Base-by-base conservation (phyloP, 2,329 filamentous ascomycete genomes). In the Phialophora expanda region DNA sequence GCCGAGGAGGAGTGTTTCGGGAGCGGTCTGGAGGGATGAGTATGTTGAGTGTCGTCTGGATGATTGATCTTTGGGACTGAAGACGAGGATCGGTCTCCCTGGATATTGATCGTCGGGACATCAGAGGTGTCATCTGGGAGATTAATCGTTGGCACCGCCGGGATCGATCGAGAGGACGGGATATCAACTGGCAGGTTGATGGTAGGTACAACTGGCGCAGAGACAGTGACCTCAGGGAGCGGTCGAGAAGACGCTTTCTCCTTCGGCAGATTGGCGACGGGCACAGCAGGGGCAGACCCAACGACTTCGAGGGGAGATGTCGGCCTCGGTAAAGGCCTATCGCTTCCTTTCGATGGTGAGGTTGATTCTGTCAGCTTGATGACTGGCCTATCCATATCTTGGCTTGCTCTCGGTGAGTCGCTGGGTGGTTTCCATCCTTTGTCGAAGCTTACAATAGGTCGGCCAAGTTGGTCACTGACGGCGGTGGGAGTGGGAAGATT, bases 371-470 rank as follows among this genome's bases (percentile, higher is more conserved):
- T 72, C 66, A 65, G 59, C 22, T 61, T 72, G 66, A 61, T 65
- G 48, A 64, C 71, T 3, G 70, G 66, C 61, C 65, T 71, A 22
- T 70, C 72, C 1, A 66, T 44, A 41, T 71, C 68, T 17, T 8
- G 74, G 68, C 65, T 77, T 73, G 28, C 73, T 69, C 78, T 81
- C 80, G 85, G 70, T 7, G 71, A 71, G 20, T 71, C 67, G 34
- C 56, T 67, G 4, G 63, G 55, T 14, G 66, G 82, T 79, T 89
- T 90, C 81, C 92, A 97, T 76, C 90, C 86, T 74, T 86, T 86
- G 80, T 96, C 87, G 84, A 98, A 98, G 85, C 94, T 98, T 84
- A 98, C 94, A 83, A 98, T 98, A 69, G 94, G 94, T 76, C 94
- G 88, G 73, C 92, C 92, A 73, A 91, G 90, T 75, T 86, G 90